Evolutionary conservation across 2,329 filamentous ascomycete genomes (phyloP), one percentile per base, ranked within the genome.

Genomic region (Ophiocordyceps camponoti-leonardi): DNA sequence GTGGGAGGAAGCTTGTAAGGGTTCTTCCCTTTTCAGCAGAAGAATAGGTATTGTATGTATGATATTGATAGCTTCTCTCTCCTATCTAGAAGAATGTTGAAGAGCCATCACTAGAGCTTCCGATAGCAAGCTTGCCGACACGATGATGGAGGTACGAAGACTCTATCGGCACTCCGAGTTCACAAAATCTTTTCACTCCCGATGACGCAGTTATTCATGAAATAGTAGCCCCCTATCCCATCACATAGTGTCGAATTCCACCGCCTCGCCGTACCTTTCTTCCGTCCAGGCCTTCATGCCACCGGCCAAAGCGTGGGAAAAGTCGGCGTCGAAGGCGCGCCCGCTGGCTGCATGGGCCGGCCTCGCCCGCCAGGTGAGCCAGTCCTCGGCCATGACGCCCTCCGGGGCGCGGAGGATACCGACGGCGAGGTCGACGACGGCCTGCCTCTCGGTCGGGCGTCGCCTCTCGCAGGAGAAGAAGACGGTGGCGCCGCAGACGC

Each of bases 311-410:
- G 56, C 56, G 47, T 62, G 55, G 1, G 51, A 46, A 49, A 71
- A 66, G 2, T 49, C 52, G 1, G 45, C 23, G 43, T 70, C 66
- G 45, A 58, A 71, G 20, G 45, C 47, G 48, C 52, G 57, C 3
- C 66, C 67, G 26, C 54, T 58, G 8, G 60, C 56, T 7, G 49
- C 45, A 52, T 55, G 63, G 1, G 55, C 59, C 11, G 65, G 28
- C 46, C 58, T 55, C 19, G 64, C 61, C 44, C 65, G 56, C 69
- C 69, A 72, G 1, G 60, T 64, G 18, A 72, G 48, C 69, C 69
- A 72, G 8, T 61, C 56, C 49, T 67, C 61, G 0, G 67, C 67
- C 55, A 64, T 58, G 3, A 58, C 51, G 0, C 68, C 68, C 46
- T 67, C 67, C 0, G 65, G 64, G 4, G 66, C 66, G 46, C 67